Percentiles rank a stretch among this genome's conserved stretches.
Evolutionary conservation across 176 grass and related monocot species (phyloP).

Genomic region (Cymbopogon citratus): DNA sequence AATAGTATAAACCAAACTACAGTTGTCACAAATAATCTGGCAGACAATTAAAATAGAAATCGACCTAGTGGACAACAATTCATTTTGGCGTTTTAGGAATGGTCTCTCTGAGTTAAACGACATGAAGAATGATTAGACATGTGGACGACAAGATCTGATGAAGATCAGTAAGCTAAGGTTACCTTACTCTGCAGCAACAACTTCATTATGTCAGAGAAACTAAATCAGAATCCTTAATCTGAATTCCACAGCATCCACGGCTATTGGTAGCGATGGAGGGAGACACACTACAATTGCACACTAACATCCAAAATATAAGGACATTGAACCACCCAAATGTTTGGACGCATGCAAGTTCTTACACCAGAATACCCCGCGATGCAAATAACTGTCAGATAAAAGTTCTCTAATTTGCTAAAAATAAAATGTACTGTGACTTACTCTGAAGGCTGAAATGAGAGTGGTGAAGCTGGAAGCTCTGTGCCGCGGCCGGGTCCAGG

Average conservation of each 20-base stretch:
- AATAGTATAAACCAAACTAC: not conserved
- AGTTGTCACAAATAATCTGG: not conserved
- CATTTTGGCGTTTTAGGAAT: not conserved
- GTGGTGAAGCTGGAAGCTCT: constrained; percentile 68
- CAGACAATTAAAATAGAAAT: not conserved
- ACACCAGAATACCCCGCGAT: not conserved
- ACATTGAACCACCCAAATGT: not conserved
- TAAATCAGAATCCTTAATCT: not conserved
- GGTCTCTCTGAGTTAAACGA: not conserved
- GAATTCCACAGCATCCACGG: not conserved
- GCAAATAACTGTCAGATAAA: not conserved
- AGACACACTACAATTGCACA: not conserved
- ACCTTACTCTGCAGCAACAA: not conserved
- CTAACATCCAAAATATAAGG: not conserved
- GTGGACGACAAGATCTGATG: not conserved
- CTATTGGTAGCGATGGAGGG: not conserved
- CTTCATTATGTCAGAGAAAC: too few relatives aligned
- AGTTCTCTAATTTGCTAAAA: not conserved
- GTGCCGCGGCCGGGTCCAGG: constrained; percentile 26
- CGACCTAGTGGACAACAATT: not conserved
- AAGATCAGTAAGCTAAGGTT: not conserved
- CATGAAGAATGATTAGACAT: not conserved
- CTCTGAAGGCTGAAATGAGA: constrained; percentile 84
- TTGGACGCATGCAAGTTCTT: not conserved
- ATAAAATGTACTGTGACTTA: constrained; percentile 12